Conservation (phyloP, 441 rosid genomes). For the Erodium texanum region DNA sequence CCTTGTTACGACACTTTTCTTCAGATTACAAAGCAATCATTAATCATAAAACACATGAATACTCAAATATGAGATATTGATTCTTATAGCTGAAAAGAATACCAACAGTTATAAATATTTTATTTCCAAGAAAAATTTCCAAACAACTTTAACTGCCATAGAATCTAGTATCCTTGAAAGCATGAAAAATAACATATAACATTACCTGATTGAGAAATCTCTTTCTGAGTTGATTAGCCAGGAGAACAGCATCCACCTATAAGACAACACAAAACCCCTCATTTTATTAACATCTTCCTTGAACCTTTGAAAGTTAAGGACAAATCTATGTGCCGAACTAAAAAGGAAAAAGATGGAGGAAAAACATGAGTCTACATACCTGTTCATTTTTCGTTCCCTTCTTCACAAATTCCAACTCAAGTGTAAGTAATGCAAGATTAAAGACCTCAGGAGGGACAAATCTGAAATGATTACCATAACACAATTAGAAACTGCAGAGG, state of each 20-base stretch:
- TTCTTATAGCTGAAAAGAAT: too few species aligned
- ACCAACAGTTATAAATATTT: too few species aligned
- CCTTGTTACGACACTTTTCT: too few species aligned
- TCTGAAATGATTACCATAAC: slow-evolving; percentile 25
- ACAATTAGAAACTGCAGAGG: not conserved
- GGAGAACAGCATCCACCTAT: slow-evolving; percentile 81
- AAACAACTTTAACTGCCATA: too few species aligned
- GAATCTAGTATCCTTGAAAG: not conserved
- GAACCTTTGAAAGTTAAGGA: slow-evolving; percentile 3
- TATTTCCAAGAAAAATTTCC: too few species aligned
- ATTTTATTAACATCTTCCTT: slow-evolving; percentile 3
- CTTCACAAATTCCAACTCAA: slow-evolving; percentile 86
- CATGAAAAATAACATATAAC: slow-evolving; percentile 1
- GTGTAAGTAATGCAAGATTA: slow-evolving; percentile 60
- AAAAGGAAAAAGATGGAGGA: not conserved
- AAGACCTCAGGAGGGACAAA: slow-evolving; percentile 68
- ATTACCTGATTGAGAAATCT: slow-evolving; percentile 67
- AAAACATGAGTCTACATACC: slow-evolving; percentile 23
- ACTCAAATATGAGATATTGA: too few species aligned
- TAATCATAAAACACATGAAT: too few species aligned
- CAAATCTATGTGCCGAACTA: too few species aligned
- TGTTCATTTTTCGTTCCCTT: slow-evolving; percentile 80
- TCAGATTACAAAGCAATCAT: too few species aligned
- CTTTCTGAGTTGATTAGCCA: slow-evolving; percentile 72
- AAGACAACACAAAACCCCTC: slow-evolving; percentile 6